Evolutionary conservation across 768 basidiomycete species (phyloP), one percentile per base, ranked within the genome.

Genomic region (Naganishia randhawae): DNA sequence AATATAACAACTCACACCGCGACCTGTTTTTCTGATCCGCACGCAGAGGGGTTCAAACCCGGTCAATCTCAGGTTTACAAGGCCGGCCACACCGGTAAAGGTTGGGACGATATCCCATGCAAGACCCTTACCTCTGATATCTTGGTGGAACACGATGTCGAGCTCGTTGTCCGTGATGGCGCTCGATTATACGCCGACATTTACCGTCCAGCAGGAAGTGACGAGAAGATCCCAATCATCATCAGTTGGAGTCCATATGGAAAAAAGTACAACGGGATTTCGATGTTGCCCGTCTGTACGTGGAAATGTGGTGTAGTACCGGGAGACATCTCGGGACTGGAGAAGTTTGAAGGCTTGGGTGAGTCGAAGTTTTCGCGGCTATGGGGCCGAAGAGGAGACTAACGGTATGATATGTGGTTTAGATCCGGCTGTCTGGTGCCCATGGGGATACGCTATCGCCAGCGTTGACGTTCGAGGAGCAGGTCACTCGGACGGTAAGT

Each of bases 351-450:
- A 27, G 68, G 35, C 5, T 39, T 51, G 7, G 45, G 45, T 48
- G 19, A 48, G 45, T 48, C 19, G 3, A 48, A 11, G 45, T 22
- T 17, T 13, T 48, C 45, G 45, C 45, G 14, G 14, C 41, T 6
- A 48, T 48, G 45, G 3, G 19, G 25, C 25, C 45, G 45, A 48
- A 48, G 25, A 22, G 45, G 6, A 22, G 45, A 48, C 45, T 48
- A 13, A 48, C 19, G 45, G 2, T 48, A 48, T 48, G 14, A 48
- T 3, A 3, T 17, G n/a, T 48, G 45, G 7, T 22, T 3, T 48
- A 48, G 63, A 69, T 42, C 63, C 68, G n/a, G 68, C 68, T 32
- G 68, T 53, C 8, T 62, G 61, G 61, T 31, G 35, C 16, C 27
- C 39, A 10, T 25, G 68, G 42, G 68, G 68, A 6, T 69, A 65